Evolutionary conservation across 2,329 filamentous ascomycete species (phyloP).

Genomic region (Penicillium palitans): DNA sequence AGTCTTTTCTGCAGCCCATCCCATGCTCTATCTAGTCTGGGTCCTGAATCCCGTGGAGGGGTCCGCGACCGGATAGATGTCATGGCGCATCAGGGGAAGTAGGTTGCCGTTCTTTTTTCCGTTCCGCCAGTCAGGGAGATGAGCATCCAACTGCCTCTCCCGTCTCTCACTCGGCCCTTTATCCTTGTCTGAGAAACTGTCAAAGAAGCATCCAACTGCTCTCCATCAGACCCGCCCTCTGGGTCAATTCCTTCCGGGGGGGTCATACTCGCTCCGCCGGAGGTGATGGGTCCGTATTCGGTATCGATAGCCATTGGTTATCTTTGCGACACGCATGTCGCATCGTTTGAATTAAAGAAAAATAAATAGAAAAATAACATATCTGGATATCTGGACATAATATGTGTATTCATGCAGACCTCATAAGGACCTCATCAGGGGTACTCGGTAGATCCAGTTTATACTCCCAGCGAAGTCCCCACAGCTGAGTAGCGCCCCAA

Average conservation of each 20-base stretch:
- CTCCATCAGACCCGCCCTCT: slow-evolving; percentile 39
- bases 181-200: slow-evolving; percentile 34
- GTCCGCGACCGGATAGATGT: slow-evolving; percentile 11
- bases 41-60: slow-evolving; percentile 2
- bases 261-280: slow-evolving; percentile 10
- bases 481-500: background rate
- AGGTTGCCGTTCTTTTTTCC: slow-evolving; percentile 38
- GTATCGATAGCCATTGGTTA: slow-evolving; percentile 9
- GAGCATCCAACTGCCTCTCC: slow-evolving; percentile 46
- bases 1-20: slow-evolving; percentile 27
- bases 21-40: slow-evolving; percentile 23
- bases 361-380: background rate
- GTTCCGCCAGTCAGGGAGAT: slow-evolving; percentile 42
- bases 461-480: background rate
- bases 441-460: background rate
- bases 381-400: no score
- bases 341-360: slow-evolving; percentile 2
- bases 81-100: slow-evolving; percentile 32
- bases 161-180: slow-evolving; percentile 28
- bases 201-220: slow-evolving; percentile 48
- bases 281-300: slow-evolving; percentile 28
- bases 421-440: background rate
- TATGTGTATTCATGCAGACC: background rate
- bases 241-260: slow-evolving; percentile 19
- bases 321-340: slow-evolving; percentile 13